Conservation (phyloP, 495 filamentous ascomycete genomes). For the Penicillium angulare region DNA sequence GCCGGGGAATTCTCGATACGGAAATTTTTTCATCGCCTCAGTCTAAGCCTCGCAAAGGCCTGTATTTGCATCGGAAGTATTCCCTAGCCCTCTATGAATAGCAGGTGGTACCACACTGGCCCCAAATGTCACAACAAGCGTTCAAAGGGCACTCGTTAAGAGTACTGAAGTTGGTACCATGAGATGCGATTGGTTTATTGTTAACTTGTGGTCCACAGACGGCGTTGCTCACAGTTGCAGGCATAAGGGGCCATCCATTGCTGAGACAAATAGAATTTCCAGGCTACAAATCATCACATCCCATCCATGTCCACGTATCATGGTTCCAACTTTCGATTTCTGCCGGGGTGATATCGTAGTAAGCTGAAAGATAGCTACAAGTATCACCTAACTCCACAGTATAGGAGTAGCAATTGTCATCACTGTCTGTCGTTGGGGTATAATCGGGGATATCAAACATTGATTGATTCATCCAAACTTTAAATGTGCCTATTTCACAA, state of each 20-base stretch:
- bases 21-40: too few relatives aligned
- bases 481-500: too few relatives aligned
- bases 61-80: too few relatives aligned
- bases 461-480: too few relatives aligned
- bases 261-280: slow-evolving; percentile 2
- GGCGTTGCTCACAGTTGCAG: neutral
- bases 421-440: too few relatives aligned
- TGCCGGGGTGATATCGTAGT: neutral
- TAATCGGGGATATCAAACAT: too few relatives aligned
- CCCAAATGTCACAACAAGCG: too few relatives aligned
- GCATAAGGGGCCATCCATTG: neutral
- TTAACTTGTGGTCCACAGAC: neutral
- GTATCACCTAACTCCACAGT: neutral
- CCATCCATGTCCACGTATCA: neutral
- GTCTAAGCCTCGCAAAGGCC: too few relatives aligned
- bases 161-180: neutral
- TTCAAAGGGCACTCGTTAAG: neutral
- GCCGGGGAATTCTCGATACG: too few relatives aligned
- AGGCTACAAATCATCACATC: neutral
- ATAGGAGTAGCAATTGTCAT: neutral
- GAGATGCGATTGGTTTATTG: neutral
- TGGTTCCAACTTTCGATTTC: slow-evolving; percentile 6
- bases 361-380: slow-evolving; percentile 1
- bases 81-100: too few relatives aligned
- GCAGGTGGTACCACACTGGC: too few relatives aligned